Percentiles rank a stretch among this genome's conserved stretches.
Evolutionary conservation across 106 monocot genomes (phyloP).

Genomic region (Phalaenopsis aphrodite): DNA sequence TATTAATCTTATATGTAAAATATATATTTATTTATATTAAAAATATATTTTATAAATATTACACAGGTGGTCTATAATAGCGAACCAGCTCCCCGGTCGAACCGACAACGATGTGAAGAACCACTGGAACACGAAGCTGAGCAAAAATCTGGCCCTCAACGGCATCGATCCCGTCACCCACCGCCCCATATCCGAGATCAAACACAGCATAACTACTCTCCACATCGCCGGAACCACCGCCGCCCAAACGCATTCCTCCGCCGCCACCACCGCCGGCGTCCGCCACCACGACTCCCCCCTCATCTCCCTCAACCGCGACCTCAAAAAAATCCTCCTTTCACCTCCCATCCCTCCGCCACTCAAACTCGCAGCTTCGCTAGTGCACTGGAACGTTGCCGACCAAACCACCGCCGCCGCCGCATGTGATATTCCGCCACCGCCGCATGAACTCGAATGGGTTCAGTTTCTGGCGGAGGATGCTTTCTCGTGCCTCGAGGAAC

Average conservation of each 20-base stretch:
- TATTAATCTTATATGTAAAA: too few relatives aligned
- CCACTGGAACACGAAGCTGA: slow-evolving; percentile 85
- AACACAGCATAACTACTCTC: slow-evolving; percentile 38
- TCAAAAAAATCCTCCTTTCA: slow-evolving; percentile 28
- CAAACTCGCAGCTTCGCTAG: slow-evolving; percentile 6
- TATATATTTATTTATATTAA: too few relatives aligned
- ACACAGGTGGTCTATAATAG: slow-evolving; percentile 82
- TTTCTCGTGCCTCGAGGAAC: neutral
- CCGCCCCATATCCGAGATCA: slow-evolving; percentile 72
- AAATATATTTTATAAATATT: neutral
- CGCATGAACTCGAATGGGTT: slow-evolving; percentile 34
- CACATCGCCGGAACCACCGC: slow-evolving; percentile 8
- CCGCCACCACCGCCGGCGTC: neutral
- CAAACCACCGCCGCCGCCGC: neutral
- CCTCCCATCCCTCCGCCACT: neutral
- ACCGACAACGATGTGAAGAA: slow-evolving; percentile 84
- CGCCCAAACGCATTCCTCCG: neutral
- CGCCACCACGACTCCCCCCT: neutral
- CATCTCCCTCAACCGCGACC: slow-evolving; percentile 26
- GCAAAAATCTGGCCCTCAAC: slow-evolving; percentile 69
- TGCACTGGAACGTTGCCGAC: neutral
- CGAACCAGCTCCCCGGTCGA: slow-evolving; percentile 71
- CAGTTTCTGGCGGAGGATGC: slow-evolving; percentile 40
- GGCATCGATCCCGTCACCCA: slow-evolving; percentile 99
- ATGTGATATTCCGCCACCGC: neutral